Conservation (phyloP, 1,284 basidiomycete genomes). For the Marasmius sp. region DNA sequence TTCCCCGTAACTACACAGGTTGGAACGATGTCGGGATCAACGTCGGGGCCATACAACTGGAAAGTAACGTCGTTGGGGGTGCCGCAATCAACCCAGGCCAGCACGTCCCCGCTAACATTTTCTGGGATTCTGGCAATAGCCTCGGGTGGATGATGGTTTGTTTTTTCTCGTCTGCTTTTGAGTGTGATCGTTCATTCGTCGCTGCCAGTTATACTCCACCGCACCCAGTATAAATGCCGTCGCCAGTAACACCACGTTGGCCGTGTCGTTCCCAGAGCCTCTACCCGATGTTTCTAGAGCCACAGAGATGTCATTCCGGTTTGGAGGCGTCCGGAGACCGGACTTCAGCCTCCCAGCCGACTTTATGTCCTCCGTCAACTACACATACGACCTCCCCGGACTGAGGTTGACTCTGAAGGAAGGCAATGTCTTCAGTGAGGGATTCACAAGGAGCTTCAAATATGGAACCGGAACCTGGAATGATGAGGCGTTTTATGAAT, state of each 20-base stretch:
- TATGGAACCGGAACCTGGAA: slow-evolving; percentile 24
- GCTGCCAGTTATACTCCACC: slow-evolving; percentile 24
- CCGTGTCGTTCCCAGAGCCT: slow-evolving; percentile 27
- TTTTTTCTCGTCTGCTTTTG: background rate
- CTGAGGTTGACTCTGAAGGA: slow-evolving; percentile 17
- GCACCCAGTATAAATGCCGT: slow-evolving; percentile 25
- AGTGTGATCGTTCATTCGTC: background rate
- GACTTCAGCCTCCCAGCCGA: slow-evolving; percentile 14
- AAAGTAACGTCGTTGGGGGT: slow-evolving; percentile 25
- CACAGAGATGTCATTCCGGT: slow-evolving; percentile 24
- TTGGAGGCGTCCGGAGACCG: slow-evolving; percentile 17
- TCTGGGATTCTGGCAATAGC: slow-evolving; percentile 20
- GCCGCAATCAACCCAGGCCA: slow-evolving; percentile 23
- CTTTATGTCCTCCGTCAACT: slow-evolving; percentile 17
- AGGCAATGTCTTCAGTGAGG: slow-evolving; percentile 19
- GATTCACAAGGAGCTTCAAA: slow-evolving; percentile 11
- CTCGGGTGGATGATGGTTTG: slow-evolving; percentile 17
- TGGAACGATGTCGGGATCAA: slow-evolving; percentile 27
- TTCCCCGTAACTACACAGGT: slow-evolving; percentile 29
- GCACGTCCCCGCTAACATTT: slow-evolving; percentile 23
- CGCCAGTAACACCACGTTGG: slow-evolving; percentile 20
- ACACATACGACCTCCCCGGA: slow-evolving; percentile 22
- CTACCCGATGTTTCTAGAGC: slow-evolving; percentile 18
- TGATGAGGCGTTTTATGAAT: slow-evolving; percentile 24
- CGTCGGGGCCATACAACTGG: slow-evolving; percentile 27